Evolutionary conservation across 2,329 filamentous ascomycete species (phyloP).

Genomic region (Clarireedia hainanense): DNA sequence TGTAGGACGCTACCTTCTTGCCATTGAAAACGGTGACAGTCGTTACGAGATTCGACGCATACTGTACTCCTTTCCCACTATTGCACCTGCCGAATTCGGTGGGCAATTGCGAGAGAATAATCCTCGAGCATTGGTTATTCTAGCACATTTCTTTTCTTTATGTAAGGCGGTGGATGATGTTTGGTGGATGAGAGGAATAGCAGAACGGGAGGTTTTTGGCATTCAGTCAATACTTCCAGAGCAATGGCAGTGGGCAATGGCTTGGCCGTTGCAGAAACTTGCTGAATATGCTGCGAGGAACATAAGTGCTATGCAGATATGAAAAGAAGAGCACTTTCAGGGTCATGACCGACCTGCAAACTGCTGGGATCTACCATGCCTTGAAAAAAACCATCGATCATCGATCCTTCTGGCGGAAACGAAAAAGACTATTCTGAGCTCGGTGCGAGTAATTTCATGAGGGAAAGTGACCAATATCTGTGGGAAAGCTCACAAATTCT

Average conservation of each 20-base stretch:
- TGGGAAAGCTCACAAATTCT: too few species aligned
- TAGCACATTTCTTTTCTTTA: not conserved
- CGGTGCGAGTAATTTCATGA: too few species aligned
- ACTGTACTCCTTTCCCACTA: not conserved
- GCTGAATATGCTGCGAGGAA: not conserved
- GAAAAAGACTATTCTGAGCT: too few species aligned
- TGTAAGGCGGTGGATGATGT: not conserved
- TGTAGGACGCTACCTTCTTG: not conserved
- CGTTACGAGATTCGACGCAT: not conserved
- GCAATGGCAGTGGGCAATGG: not conserved
- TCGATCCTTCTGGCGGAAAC: too few species aligned
- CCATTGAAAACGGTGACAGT: not conserved
- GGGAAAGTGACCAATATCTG: too few species aligned
- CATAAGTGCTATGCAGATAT: too few species aligned
- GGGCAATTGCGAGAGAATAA: not conserved
- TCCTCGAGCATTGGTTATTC: not conserved
- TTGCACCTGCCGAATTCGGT: not conserved
- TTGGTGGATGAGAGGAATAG: not conserved
- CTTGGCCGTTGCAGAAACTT: not conserved
- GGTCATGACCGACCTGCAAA: too few species aligned
- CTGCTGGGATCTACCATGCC: too few species aligned
- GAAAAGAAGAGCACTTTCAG: too few species aligned
- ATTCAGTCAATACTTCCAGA: not conserved
- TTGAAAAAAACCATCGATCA: too few species aligned
- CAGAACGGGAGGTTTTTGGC: not conserved